Base-by-base conservation (phyloP, 352 stramenopile genomes). In the Phytophthora multivora region DNA sequence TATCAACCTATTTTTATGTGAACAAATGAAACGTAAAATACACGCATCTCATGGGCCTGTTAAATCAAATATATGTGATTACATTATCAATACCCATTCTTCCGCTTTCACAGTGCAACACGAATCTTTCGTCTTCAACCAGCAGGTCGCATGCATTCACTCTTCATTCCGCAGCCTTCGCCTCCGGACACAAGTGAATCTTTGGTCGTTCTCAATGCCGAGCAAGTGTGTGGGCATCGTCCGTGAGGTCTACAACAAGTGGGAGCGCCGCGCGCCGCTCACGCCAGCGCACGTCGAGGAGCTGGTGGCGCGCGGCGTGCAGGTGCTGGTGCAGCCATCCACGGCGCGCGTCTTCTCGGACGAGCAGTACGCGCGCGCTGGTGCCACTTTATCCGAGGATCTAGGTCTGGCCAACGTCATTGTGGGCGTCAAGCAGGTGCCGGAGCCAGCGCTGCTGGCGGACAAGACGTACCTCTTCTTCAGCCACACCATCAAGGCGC, bases 381-480 rank as follows among this genome's bases (percentile, higher is more conserved):
- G 96, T 30, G 96, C 96, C 2, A 88, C 62, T 5, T 51, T 99
- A 35, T 86, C 75, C 38, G 93, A 98, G 18, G 91, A 98, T 61
- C 63, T 99, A 7, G 81, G 69, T 21, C 56, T 67, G 12, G 94
- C 91, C 30, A 91, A 92, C 57, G 78, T 98, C 43, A 97, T 99
- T 61, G 83, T 99, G 50, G 95, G 96, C 68, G 95, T 99, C 59
- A 99, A 99, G 76, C 89, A 98, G 56, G 88, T 97, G 42, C 86
- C 83, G 11, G 85, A 86, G 59, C 68, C 84, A 13, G 62, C 86
- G 48, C 73, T 98, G 38, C 71, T 98, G 42, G 51, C 80, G 7
- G 80, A 98, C 33, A 98, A 98, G 75, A 98, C 93, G 18, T 98
- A 98, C 71, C 86, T 98, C 60, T 98, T 98, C 78, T 99, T 99